Evolutionary conservation across 1,139 yeast species (phyloP).

Genomic region (Yarrowia galli): DNA sequence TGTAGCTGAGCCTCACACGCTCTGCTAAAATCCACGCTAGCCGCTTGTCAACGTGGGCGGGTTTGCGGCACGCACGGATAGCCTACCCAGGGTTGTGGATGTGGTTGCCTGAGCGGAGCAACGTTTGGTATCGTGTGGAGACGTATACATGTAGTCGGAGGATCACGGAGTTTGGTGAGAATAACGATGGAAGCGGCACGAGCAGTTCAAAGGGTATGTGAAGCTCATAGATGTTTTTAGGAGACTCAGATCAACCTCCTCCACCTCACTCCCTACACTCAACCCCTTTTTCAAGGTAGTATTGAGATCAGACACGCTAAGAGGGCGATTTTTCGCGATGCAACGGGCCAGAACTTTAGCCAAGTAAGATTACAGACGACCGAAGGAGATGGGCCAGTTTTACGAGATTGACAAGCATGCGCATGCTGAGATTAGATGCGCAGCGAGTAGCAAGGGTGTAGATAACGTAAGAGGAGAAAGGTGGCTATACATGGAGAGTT

Average conservation of each 20-base stretch:
- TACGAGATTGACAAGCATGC: not conserved
- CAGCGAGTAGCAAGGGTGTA: not conserved
- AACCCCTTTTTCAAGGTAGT: not conserved
- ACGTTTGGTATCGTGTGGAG: too few species aligned
- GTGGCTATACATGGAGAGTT: too few species aligned
- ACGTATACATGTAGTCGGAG: too few species aligned
- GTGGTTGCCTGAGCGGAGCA: not conserved
- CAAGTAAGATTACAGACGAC: not conserved
- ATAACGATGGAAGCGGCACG: too few species aligned
- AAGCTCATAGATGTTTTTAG: too few species aligned
- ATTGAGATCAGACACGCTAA: slow-evolving; percentile 4
- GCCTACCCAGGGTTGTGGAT: slow-evolving; percentile 3
- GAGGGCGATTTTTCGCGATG: slow-evolving; percentile 10
- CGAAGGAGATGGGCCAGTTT: not conserved
- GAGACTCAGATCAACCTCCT: not conserved
- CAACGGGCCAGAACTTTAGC: not conserved
- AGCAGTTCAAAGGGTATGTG: too few species aligned
- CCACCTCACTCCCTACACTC: not conserved
- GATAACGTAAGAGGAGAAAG: not conserved
- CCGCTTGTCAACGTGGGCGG: slow-evolving; percentile 12
- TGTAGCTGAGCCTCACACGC: not conserved
- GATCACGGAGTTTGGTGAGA: too few species aligned
- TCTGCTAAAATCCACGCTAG: slow-evolving; percentile 17
- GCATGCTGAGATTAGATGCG: too few species aligned
- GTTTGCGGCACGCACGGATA: slow-evolving; percentile 26